Base-by-base conservation (phyloP, 2,329 filamentous ascomycete species). In the Falciphora oryzae region DNA sequence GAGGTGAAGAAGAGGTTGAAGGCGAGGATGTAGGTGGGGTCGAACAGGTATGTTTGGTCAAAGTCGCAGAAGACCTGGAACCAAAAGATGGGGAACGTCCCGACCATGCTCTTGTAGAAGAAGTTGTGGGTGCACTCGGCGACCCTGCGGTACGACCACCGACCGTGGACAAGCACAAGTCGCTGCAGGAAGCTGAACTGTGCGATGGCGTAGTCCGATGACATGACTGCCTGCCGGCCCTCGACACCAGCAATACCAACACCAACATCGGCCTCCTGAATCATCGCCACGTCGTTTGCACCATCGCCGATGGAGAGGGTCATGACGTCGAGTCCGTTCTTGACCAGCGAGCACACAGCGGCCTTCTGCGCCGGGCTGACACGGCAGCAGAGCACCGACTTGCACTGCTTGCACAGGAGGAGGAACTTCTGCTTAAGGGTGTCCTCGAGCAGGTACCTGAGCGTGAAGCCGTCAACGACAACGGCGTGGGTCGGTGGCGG, bases 81-180 rank as follows among this genome's bases (percentile, higher is more conserved):
- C 94, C 94, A 98, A 83, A 98, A 97, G 65, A 99, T 90, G 58
- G 90, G 86, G 73, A 97, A 94, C 0, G 92, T 95, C 95, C 95
- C 99, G 63, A 98, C 90, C 77, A 99, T 90, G 80, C 98, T 99
- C 89, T 99, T 99, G 86, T 98, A 99, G 82, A 99, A 99, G 83
- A 99, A 99, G 76, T 99, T 99, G 75, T 93, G 92, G 72, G 96
- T 97, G 60, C 89, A 91, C 80, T 99, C 95, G 35, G 90, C 92
- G 75, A 99, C 80, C 71, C 95, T 88, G 63, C 94, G 87, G 79
- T 99, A 99, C n/a, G 93, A 97, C 92, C 93, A 97, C 65, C 93
- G 87, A 65, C 93, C 93, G 74, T 97, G 93, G 5, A 97, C 93
- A 27, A 97, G 84, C 35, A 97, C 85, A 66, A 97, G 81, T 64